Conservation (phyloP, 352 stramenopile species). For the Thalassiosira livingstoniorum region DNA sequence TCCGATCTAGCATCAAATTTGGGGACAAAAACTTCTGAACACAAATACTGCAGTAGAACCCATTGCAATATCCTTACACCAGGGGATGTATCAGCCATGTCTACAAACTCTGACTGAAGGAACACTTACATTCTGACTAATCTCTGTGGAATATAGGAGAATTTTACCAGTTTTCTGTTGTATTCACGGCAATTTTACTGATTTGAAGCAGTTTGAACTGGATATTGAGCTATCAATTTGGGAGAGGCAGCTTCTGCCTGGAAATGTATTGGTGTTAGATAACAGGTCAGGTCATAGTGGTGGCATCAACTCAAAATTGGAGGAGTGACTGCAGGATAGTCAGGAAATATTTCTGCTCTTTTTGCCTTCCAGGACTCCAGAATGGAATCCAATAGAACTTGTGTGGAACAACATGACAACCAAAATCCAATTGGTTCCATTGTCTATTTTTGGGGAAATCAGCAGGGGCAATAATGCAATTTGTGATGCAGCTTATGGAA, state of each 20-base stretch:
- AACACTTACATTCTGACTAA: constrained; percentile 17
- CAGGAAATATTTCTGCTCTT: background rate
- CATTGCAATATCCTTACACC: constrained; percentile 19
- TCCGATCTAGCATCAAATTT: constrained; percentile 37
- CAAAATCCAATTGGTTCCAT: too few species aligned
- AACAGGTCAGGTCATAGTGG: constrained; percentile 11
- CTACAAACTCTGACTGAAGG: constrained; percentile 13
- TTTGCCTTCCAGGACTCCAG: background rate
- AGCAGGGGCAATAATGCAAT: too few species aligned
- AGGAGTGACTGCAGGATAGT: constrained; percentile 1
- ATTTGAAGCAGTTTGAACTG: constrained; percentile 4
- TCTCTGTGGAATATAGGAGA: constrained; percentile 32
- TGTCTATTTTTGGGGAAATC: too few species aligned
- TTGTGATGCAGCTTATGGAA: too few species aligned
- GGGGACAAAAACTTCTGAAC: constrained; percentile 28
- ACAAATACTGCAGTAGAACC: constrained; percentile 6
- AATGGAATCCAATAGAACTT: constrained; percentile 22
- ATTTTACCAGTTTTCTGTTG: constrained; percentile 3
- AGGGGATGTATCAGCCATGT: constrained; percentile 2
- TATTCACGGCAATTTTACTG: constrained; percentile 10
- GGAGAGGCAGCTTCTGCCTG: background rate
- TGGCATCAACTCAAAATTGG: background rate
- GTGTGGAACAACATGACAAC: constrained; percentile 25
- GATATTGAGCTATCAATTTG: constrained; percentile 7
- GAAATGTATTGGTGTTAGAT: constrained; percentile 4